These are phyloP conservation scores for Diaporthe sp. DNA, from an alignment of 2,329 filamentous ascomycete genomes.

Conservation along the genomic window DNA sequence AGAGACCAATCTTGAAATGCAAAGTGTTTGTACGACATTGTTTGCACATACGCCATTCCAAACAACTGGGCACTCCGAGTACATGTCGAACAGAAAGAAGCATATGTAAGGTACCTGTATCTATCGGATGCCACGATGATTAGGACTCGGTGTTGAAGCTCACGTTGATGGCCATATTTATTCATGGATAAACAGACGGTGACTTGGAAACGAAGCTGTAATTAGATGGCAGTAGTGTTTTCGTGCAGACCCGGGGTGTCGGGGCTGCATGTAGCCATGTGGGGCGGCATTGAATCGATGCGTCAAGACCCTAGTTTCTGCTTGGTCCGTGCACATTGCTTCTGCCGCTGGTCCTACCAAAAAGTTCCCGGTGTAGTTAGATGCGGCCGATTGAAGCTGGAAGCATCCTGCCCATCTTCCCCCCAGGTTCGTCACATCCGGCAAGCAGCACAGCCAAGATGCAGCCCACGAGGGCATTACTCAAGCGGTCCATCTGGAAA, in stretches of 20 bases:
- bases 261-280: not conserved
- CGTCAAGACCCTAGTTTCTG: not conserved
- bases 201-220: too few relatives aligned
- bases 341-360: not conserved
- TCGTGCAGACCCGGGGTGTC: not conserved
- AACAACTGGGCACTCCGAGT: too few relatives aligned
- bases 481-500: slow-evolving; percentile 41
- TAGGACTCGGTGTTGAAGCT: too few relatives aligned
- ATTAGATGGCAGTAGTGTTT: not conserved
- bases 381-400: not conserved
- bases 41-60: too few relatives aligned
- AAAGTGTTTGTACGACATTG: too few relatives aligned
- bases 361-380: not conserved
- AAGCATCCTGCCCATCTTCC: not conserved
- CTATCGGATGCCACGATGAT: too few relatives aligned
- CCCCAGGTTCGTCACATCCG: not conserved
- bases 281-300: not conserved
- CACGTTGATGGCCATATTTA: too few relatives aligned
- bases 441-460: slow-evolving; percentile 40
- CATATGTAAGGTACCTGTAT: too few relatives aligned
- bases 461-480: slow-evolving; percentile 49
- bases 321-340: not conserved
- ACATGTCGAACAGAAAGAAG: too few relatives aligned
- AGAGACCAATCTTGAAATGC: too few relatives aligned
- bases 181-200: too few relatives aligned